Conservation (phyloP, 805 yeast genomes). For the Candida berthetii region DNA sequence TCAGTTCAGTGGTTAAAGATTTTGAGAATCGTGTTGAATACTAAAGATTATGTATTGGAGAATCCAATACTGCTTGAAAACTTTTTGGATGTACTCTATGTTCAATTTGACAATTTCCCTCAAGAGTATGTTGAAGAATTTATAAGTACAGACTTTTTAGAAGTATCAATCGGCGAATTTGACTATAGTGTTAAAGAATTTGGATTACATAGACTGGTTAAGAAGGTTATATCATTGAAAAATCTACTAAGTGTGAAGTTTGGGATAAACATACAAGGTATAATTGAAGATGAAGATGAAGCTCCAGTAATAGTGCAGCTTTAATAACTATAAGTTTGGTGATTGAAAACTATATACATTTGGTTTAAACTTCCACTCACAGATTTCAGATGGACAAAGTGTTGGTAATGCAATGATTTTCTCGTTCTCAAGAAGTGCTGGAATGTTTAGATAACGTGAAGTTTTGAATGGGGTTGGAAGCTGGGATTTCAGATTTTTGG, state of each 20-base stretch:
- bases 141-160: slow-evolving; percentile 14
- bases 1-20: slow-evolving; percentile 59
- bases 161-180: slow-evolving; percentile 13
- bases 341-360: slow-evolving; percentile 12
- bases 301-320: slow-evolving; percentile 17
- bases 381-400: slow-evolving; percentile 1
- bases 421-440: slow-evolving; percentile 11
- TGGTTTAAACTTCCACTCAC: slow-evolving; percentile 12
- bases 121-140: slow-evolving; percentile 35
- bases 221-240: slow-evolving; percentile 8
- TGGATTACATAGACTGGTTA: slow-evolving; percentile 12
- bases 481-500: background rate
- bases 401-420: slow-evolving; percentile 12
- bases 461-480: slow-evolving; percentile 11
- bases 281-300: slow-evolving; percentile 18
- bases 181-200: slow-evolving; percentile 19
- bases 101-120: slow-evolving; percentile 36
- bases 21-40: slow-evolving; percentile 34
- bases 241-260: slow-evolving; percentile 8
- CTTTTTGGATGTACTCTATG: slow-evolving; percentile 25
- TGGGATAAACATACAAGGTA: slow-evolving; percentile 10
- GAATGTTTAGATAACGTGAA: slow-evolving; percentile 9
- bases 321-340: background rate
- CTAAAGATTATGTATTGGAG: slow-evolving; percentile 21
- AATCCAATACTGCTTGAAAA: slow-evolving; percentile 20